Conservation (phyloP, 306 rosid species). For the Vigna unguiculata region DNA sequence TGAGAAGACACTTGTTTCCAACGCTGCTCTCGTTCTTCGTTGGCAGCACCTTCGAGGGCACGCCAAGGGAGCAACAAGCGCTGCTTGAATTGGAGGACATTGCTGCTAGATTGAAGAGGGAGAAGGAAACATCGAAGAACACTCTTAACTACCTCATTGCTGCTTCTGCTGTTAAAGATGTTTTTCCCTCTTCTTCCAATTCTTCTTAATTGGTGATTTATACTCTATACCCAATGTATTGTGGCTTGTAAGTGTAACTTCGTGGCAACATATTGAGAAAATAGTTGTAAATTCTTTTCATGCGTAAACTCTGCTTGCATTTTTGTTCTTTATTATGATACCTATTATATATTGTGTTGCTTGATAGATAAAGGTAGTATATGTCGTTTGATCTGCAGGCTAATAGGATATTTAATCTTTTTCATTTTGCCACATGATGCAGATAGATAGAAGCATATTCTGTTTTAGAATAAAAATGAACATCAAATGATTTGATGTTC, state of each 20-base stretch:
- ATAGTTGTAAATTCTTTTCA: slow-evolving; percentile 55
- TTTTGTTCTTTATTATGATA: background rate
- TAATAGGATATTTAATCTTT: background rate
- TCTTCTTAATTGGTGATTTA: background rate
- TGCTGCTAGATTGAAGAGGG: slow-evolving; percentile 76
- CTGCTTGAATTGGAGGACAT: slow-evolving; percentile 94
- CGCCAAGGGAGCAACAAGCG: slow-evolving; percentile 98
- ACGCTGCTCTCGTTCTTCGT: slow-evolving; percentile 96
- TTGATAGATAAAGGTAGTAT: background rate
- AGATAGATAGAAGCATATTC: slow-evolving; percentile 8
- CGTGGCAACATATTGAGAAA: slow-evolving; percentile 13
- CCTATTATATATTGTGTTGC: slow-evolving; percentile 14
- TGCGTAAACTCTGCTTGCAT: slow-evolving; percentile 31
- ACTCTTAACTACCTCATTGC: slow-evolving; percentile 94
- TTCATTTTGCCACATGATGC: background rate
- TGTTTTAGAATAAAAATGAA: slow-evolving; percentile 12
- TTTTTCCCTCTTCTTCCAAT: slow-evolving; percentile 71
- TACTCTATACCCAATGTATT: slow-evolving; percentile 33
- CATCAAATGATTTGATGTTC: background rate
- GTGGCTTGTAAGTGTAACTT: slow-evolving; percentile 22
- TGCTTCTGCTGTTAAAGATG: slow-evolving; percentile 97
- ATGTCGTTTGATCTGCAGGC: slow-evolving; percentile 22
- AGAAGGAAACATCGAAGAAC: slow-evolving; percentile 90
- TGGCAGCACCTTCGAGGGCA: slow-evolving; percentile 96
- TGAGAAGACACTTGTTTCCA: slow-evolving; percentile 85